phyloP scores from a whole-genome alignment of 306 rosid genomes.

The Lablab purpureus region DNA sequence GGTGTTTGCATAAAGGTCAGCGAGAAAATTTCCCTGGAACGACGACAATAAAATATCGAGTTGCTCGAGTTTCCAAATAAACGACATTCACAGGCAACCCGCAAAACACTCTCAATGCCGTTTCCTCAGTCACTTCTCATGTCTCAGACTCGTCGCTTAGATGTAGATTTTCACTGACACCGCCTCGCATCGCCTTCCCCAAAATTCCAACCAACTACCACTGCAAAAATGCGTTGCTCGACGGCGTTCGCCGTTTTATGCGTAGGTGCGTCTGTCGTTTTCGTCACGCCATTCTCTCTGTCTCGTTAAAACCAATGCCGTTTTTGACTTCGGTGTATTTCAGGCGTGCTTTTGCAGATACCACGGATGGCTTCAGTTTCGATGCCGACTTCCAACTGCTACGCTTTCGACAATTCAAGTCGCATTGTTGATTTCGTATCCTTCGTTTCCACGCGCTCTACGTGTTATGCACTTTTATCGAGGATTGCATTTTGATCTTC shows the following conservation, averaged over 20 bases:
- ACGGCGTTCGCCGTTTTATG: constrained; percentile 33
- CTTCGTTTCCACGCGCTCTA: constrained; percentile 42
- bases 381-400: constrained; percentile 80
- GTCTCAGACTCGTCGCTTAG: constrained; percentile 18
- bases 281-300: constrained; percentile 7
- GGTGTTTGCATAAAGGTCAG: background rate
- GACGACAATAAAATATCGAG: background rate
- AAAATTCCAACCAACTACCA: constrained; percentile 35
- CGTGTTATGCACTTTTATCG: constrained; percentile 24
- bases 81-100: constrained; percentile 27
- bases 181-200: constrained; percentile 35
- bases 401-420: constrained; percentile 79
- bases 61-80: background rate
- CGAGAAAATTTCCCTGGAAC: background rate
- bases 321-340: background rate
- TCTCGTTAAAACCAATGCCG: background rate
- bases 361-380: constrained; percentile 58
- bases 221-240: constrained; percentile 43
- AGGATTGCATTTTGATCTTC: background rate
- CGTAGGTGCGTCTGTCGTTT: constrained; percentile 45
- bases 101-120: background rate
- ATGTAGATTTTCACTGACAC: constrained; percentile 4
- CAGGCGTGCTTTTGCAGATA: constrained; percentile 64
- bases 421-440: constrained; percentile 93
- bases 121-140: background rate